These are phyloP conservation scores for Madurella fahalii DNA, from an alignment of 2,329 filamentous ascomycete species.

Conservation along the genomic window DNA sequence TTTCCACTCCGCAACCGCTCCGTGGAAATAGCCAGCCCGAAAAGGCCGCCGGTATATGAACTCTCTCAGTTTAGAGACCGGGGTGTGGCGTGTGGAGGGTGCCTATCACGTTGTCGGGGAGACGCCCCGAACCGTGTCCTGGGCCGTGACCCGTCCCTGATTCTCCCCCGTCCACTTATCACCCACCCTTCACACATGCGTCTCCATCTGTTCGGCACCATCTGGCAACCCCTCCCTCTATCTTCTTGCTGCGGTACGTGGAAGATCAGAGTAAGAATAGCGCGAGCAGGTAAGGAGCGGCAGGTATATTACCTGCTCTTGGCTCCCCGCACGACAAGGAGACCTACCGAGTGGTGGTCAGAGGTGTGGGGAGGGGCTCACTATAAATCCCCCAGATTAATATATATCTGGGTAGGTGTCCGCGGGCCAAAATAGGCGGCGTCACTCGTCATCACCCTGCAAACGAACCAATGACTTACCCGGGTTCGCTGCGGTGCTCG, in stretches of 20 bases:
- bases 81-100: not conserved
- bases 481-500: not conserved
- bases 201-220: not conserved
- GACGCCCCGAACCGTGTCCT: not conserved
- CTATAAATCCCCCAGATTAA: conserved; percentile 14
- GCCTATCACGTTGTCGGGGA: not conserved
- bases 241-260: not conserved
- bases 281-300: not conserved
- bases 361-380: not conserved
- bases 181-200: not conserved
- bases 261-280: not conserved
- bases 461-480: not conserved
- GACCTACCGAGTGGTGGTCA: conserved; percentile 6
- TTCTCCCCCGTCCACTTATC: not conserved
- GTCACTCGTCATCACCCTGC: not conserved
- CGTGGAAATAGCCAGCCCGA: conserved; percentile 9
- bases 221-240: not conserved
- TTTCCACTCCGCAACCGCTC: conserved; percentile 2
- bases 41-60: conserved; percentile 20
- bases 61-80: not conserved
- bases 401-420: conserved; percentile 9
- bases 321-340: conserved; percentile 5
- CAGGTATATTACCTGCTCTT: conserved; percentile 1
- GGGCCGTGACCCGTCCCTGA: not conserved
- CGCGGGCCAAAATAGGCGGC: conserved; percentile 5